These are phyloP conservation scores for Breynia disticha DNA, from an alignment of 441 rosid genomes.

Conservation along the genomic window DNA sequence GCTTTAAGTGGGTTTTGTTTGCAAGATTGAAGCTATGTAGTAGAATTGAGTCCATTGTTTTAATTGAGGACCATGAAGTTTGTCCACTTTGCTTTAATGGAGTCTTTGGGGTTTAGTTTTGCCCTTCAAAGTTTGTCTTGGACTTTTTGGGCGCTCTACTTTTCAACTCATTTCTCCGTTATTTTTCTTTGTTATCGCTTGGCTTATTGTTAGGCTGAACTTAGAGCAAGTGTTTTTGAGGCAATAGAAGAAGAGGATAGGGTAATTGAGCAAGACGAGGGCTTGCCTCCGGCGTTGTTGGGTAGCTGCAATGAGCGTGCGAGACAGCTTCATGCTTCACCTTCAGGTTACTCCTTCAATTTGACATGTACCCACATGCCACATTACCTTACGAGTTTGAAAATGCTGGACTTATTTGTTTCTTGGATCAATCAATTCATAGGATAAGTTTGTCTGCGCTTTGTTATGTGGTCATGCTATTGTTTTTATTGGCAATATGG, in stretches of 20 bases:
- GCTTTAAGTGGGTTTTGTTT: not conserved
- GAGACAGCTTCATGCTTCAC: conserved; percentile 80
- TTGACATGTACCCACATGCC: not conserved
- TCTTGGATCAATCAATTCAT: not conserved
- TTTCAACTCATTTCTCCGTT: conserved; percentile 1
- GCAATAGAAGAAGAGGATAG: conserved; percentile 96
- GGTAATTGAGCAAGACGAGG: conserved; percentile 65
- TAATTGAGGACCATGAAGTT: not conserved
- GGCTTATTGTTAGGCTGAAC: conserved; percentile 60
- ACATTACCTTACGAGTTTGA: not conserved
- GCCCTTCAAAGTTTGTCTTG: not conserved
- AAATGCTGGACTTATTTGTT: conserved; percentile 4
- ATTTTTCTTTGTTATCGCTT: not conserved
- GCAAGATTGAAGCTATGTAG: not conserved
- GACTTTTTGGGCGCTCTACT: not conserved
- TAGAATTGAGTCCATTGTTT: not conserved
- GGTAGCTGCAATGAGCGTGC: conserved; percentile 95
- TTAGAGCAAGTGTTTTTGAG: conserved; percentile 92
- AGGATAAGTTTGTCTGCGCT: too few relatives aligned
- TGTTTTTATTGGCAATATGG: too few relatives aligned
- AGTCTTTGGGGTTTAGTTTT: not conserved
- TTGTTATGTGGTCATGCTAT: too few relatives aligned
- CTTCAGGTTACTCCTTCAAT: conserved; percentile 52
- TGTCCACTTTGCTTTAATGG: not conserved
- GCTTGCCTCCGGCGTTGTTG: conserved; percentile 78